phyloP scores from a whole-genome alignment of 2,329 filamentous ascomycete species.

The Microthyrium microscopicum region DNA sequence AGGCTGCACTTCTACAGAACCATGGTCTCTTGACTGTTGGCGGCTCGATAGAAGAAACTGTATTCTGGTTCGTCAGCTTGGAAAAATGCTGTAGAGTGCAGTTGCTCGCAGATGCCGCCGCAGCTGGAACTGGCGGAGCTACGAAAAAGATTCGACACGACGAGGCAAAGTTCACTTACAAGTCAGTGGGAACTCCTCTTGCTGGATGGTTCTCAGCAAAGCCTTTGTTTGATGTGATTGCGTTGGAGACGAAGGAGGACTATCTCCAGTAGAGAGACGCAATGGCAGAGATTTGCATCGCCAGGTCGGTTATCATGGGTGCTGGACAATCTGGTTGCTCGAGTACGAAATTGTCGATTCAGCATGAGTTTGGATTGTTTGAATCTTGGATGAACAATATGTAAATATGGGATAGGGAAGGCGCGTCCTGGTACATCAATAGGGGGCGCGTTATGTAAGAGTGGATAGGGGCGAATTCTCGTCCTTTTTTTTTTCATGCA shows the following conservation, averaged over 20 bases:
- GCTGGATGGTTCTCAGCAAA: constrained; percentile 57
- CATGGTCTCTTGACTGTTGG: constrained; percentile 30
- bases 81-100: constrained; percentile 14
- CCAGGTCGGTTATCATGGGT: too few relatives aligned
- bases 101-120: constrained; percentile 39
- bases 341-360: too few relatives aligned
- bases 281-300: too few relatives aligned
- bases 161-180: constrained; percentile 51
- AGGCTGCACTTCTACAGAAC: constrained; percentile 26
- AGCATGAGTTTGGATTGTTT: too few relatives aligned
- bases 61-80: constrained; percentile 23
- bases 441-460: too few relatives aligned
- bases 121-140: constrained; percentile 42
- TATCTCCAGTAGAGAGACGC: constrained; percentile 33
- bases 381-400: too few relatives aligned
- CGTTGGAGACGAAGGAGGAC: constrained; percentile 40
- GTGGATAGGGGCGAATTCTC: too few relatives aligned
- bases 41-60: constrained; percentile 23
- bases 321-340: too few relatives aligned
- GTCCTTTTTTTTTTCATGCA: too few relatives aligned
- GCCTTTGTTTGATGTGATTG: constrained; percentile 54
- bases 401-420: too few relatives aligned
- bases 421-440: too few relatives aligned
- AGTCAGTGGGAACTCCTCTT: constrained; percentile 41
- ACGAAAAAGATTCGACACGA: constrained; percentile 52